These are phyloP conservation scores for Aspergillus hiratsukae DNA, from an alignment of 2,329 filamentous ascomycete species.

Conservation along the genomic window DNA sequence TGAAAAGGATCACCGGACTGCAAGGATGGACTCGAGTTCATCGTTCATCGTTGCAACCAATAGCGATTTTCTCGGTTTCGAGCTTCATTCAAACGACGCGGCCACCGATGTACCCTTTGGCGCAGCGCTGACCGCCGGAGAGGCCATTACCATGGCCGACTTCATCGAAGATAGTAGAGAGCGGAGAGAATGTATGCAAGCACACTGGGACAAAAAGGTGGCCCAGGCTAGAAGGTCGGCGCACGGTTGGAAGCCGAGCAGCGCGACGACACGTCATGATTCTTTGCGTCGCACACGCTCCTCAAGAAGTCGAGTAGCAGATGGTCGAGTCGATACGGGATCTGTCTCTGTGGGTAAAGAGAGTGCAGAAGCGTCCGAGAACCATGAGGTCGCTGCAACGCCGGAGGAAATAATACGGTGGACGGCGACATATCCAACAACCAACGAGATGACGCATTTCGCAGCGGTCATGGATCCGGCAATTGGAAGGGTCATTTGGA, in stretches of 20 bases:
- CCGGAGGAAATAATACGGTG: conserved; percentile 42
- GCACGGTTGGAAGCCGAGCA: background rate
- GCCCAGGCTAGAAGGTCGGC: conserved; percentile 9
- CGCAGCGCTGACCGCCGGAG: conserved; percentile 12
- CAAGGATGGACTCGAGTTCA: conserved; percentile 41
- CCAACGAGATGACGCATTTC: conserved; percentile 57
- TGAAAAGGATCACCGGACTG: conserved; percentile 53
- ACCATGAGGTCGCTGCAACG: conserved; percentile 21
- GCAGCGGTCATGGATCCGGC: conserved; percentile 54
- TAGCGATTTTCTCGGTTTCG: conserved; percentile 41
- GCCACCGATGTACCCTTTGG: conserved; percentile 16
- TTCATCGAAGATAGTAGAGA: conserved; percentile 32
- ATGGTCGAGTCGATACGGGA: background rate
- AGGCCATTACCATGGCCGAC: conserved; percentile 18
- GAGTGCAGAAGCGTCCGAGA: conserved; percentile 2
- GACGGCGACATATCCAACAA: conserved; percentile 50
- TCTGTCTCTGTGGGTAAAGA: background rate
- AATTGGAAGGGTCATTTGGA: conserved; percentile 46
- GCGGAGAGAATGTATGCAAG: conserved; percentile 32
- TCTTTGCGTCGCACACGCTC: conserved; percentile 15
- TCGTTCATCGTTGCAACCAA: conserved; percentile 56
- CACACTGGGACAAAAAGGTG: conserved; percentile 35
- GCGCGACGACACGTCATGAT: conserved; percentile 4
- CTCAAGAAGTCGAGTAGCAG: conserved; percentile 7
- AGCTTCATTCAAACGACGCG: conserved; percentile 14